These are phyloP conservation scores for Stephania japonica DNA, from an alignment of 164 flowering plant genomes.

Conservation along the genomic window DNA sequence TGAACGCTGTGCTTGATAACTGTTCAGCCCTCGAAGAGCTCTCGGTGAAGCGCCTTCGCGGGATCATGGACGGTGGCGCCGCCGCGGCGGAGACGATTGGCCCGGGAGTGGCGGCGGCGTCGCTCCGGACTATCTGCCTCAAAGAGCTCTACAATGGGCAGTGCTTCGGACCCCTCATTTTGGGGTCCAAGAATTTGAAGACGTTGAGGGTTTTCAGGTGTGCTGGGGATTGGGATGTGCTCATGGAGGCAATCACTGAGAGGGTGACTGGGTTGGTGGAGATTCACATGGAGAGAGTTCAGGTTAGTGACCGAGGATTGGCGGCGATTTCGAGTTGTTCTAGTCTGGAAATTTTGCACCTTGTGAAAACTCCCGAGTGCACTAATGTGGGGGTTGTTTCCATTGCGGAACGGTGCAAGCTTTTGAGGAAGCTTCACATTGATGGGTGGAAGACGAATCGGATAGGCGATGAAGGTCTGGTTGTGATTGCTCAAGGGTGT, in stretches of 20 bases:
- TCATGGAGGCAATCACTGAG: slow-evolving; percentile 40
- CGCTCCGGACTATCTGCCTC: slow-evolving; percentile 50
- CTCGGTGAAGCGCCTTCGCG: slow-evolving; percentile 75
- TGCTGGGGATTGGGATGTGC: slow-evolving; percentile 82
- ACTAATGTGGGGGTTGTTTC: slow-evolving; percentile 53
- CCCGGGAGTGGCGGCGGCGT: slow-evolving; percentile 45
- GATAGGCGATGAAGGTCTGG: slow-evolving; percentile 78
- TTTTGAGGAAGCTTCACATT: slow-evolving; percentile 81
- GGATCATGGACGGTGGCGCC: slow-evolving; percentile 40
- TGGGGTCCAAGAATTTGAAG: slow-evolving; percentile 52
- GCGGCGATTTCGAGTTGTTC: slow-evolving; percentile 53
- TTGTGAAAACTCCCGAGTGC: slow-evolving; percentile 82
- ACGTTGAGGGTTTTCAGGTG: slow-evolving; percentile 65
- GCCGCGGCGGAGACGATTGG: slow-evolving; percentile 43
- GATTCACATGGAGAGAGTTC: slow-evolving; percentile 85
- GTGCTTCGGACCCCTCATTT: slow-evolving; percentile 62
- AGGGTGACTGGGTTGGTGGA: slow-evolving; percentile 43
- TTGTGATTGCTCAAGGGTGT: slow-evolving; percentile 60
- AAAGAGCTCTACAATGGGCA: slow-evolving; percentile 84
- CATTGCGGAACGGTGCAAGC: slow-evolving; percentile 61
- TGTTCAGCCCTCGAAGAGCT: slow-evolving; percentile 72
- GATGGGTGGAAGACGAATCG: slow-evolving; percentile 93
- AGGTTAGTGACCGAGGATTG: slow-evolving; percentile 75
- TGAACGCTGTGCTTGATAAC: slow-evolving; percentile 65
- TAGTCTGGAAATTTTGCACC: slow-evolving; percentile 62